Base-by-base conservation (phyloP, 2,329 filamentous ascomycete genomes). In the Hypoxylon sp. region DNA sequence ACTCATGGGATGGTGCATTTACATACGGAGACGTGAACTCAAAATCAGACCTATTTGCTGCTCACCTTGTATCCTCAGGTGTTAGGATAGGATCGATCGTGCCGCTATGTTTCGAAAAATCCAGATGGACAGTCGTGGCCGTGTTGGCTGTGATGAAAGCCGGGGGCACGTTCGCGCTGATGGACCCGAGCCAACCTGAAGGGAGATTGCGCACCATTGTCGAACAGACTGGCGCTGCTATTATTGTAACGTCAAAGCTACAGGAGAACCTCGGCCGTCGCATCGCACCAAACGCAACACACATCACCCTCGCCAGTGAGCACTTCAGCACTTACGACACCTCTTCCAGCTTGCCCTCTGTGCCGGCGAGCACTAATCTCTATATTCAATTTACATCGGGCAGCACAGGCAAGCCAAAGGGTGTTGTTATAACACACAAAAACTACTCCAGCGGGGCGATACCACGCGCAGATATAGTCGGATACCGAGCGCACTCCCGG, bases 371-470 rank as follows among this genome's bases (percentile, higher is more conserved):
- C 4, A 76, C 80, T 0, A 80, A 83, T 7, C 80, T 85, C 35
- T 86, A 86, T 67, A 86, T 90, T 72, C 89, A 90, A 73, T 91
- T 90, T 75, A 91, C 88, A 10, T 90, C 88, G 0, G 88, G 88
- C 13, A 90, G 87, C 65, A 91, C 89, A 0, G 88, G 89, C 6
- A 85, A 84, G 65, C 89, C 88, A 1, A 91, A 91, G 79, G 89
- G 88, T 21, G 88, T 90, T 3, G 81, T 89, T 50, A 80, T 85
- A 62, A 81, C 81, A 1, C 84, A 86, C 65, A 78, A 75, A 35
- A 84, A 83, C 59, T 85, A 82, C 64, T 82, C 82, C 31, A 84
- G 82, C 51, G 82, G 83, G 32, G 81, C 82, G 5, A 68, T 82
- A 15, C 82, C 82, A 1, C 79, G 83, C 39, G 81, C 79, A 2